These are phyloP conservation scores for Pichia sp. DNA, from an alignment of 1,139 yeast species.

Conservation along the genomic window DNA sequence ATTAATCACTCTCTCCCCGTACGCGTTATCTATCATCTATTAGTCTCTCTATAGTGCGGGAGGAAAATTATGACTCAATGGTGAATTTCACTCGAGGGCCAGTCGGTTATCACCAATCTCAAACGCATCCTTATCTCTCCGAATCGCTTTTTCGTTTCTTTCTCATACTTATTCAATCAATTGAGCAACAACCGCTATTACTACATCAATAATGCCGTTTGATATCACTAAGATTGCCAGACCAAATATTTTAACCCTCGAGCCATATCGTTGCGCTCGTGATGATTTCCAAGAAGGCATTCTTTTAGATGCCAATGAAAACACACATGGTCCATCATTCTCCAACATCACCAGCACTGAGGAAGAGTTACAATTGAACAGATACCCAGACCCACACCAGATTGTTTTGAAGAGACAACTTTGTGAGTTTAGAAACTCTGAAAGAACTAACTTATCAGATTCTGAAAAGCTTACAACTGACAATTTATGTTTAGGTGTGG, in stretches of 20 bases:
- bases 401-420: conserved; percentile 65
- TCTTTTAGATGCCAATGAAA: conserved; percentile 90
- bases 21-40: too few relatives aligned
- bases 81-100: too few relatives aligned
- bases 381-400: conserved; percentile 98
- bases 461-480: conserved; percentile 41
- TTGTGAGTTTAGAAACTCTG: conserved; percentile 60
- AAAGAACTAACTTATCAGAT: conserved; percentile 15
- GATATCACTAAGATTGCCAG: conserved; percentile 58
- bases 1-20: too few relatives aligned
- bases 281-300: conserved; percentile 87
- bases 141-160: too few relatives aligned
- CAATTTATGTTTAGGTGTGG: conserved; percentile 90
- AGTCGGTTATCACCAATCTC: too few relatives aligned
- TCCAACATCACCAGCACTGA: conserved; percentile 33
- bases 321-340: conserved; percentile 86
- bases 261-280: conserved; percentile 94
- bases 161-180: too few relatives aligned
- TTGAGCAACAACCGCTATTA: too few relatives aligned
- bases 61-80: too few relatives aligned
- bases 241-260: conserved; percentile 72
- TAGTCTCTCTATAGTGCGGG: too few relatives aligned
- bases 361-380: conserved; percentile 49
- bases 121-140: too few relatives aligned
- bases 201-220: conserved; percentile 38